Evolutionary conservation across 345 rosid species (phyloP).

Genomic region (Bruguiera gymnorhiza): DNA sequence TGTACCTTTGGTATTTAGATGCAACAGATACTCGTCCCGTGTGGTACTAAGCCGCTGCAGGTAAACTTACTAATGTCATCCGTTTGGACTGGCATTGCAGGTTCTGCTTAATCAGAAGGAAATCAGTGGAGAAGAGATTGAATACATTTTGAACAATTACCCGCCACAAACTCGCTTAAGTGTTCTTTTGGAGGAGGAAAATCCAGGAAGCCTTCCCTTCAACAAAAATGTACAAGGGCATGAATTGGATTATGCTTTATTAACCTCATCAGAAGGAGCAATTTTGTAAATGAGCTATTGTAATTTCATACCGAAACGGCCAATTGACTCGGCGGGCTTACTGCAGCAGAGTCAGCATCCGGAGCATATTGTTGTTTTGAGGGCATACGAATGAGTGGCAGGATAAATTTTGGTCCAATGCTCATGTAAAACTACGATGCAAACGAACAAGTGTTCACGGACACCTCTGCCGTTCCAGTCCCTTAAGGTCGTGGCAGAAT

Average conservation of each 20-base stretch:
- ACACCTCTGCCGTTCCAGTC: too few species aligned
- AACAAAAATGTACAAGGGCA: constrained; percentile 26
- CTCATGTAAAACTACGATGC: too few species aligned
- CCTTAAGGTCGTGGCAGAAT: too few species aligned
- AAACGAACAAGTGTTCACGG: too few species aligned
- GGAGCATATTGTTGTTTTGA: neutral
- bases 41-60: neutral
- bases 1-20: neutral
- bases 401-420: too few species aligned
- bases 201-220: constrained; percentile 68
- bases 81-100: constrained; percentile 31
- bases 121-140: constrained; percentile 76
- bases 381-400: too few species aligned
- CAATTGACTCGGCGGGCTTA: neutral
- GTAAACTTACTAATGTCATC: neutral
- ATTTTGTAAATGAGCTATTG: neutral
- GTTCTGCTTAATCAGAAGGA: constrained; percentile 75
- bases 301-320: neutral
- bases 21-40: neutral
- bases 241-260: constrained; percentile 41
- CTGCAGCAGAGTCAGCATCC: neutral
- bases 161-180: constrained; percentile 68
- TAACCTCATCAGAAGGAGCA: constrained; percentile 35
- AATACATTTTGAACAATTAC: constrained; percentile 64
- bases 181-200: constrained; percentile 63